Evolutionary conservation across 2,329 filamentous ascomycete species (phyloP).

Genomic region (Colletotrichum sp.): DNA sequence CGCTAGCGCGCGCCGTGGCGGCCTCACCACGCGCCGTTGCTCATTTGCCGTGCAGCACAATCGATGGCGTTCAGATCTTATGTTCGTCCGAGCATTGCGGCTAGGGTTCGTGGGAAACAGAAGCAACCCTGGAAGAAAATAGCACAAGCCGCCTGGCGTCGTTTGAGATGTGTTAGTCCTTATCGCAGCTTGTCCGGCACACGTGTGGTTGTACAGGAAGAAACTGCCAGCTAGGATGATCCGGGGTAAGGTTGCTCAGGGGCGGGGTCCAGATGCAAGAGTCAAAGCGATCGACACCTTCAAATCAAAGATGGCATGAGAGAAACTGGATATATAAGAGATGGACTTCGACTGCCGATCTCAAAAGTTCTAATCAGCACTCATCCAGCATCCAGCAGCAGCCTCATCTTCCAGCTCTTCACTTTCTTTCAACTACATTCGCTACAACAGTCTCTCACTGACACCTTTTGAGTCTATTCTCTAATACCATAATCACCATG

Average conservation of each 20-base stretch:
- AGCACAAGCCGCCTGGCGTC: constrained; percentile 2
- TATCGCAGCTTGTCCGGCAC: neutral
- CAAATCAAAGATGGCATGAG: neutral
- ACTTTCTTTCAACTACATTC: constrained; percentile 1
- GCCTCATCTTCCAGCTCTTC: neutral
- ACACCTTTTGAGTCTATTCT: neutral
- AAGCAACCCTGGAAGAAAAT: neutral
- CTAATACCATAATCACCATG: neutral
- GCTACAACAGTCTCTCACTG: neutral
- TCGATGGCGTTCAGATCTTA: neutral
- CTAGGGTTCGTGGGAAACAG: neutral
- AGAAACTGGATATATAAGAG: constrained; percentile 8
- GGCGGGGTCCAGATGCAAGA: neutral
- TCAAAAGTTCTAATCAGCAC: neutral
- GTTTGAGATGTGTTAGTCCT: neutral
- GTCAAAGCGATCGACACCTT: neutral
- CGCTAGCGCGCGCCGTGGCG: constrained; percentile 10
- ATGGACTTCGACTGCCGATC: neutral
- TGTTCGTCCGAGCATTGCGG: neutral
- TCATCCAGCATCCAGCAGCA: neutral
- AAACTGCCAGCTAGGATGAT: neutral
- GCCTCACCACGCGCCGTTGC: constrained; percentile 6
- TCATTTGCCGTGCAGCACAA: neutral
- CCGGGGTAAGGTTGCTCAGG: constrained; percentile 12
- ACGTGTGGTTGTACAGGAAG: neutral